Conservation (phyloP, 2,329 filamentous ascomycete genomes). For the Tolypocladium ovalisporum region DNA sequence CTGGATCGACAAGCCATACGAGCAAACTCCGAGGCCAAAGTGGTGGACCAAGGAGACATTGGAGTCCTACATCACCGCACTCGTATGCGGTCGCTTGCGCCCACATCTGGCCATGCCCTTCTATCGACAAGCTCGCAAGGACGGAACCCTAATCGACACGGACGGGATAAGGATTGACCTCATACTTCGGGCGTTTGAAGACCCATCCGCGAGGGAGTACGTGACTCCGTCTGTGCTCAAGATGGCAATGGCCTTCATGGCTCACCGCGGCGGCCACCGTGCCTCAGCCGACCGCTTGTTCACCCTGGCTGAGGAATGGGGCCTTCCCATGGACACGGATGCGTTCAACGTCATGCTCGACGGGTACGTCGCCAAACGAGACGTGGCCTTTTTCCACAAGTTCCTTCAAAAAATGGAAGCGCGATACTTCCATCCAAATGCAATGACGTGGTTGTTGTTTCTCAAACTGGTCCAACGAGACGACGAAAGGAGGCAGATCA, state of each 20-base stretch:
- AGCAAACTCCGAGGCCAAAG: slow-evolving; percentile 26
- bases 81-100: slow-evolving; percentile 27
- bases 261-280: slow-evolving; percentile 21
- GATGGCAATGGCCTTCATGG: slow-evolving; percentile 31
- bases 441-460: slow-evolving; percentile 37
- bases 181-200: slow-evolving; percentile 26
- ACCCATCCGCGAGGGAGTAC: slow-evolving; percentile 18
- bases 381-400: slow-evolving; percentile 28
- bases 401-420: slow-evolving; percentile 29
- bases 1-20: slow-evolving; percentile 21
- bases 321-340: slow-evolving; percentile 31
- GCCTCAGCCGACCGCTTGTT: slow-evolving; percentile 24
- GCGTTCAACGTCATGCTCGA: slow-evolving; percentile 37
- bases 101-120: slow-evolving; percentile 19
- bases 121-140: slow-evolving; percentile 19
- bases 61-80: slow-evolving; percentile 27
- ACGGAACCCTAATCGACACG: slow-evolving; percentile 21
- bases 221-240: slow-evolving; percentile 31
- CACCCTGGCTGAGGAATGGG: slow-evolving; percentile 21
- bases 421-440: slow-evolving; percentile 27
- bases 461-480: slow-evolving; percentile 47
- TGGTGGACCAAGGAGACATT: slow-evolving; percentile 31
- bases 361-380: slow-evolving; percentile 25
- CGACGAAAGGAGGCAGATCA: slow-evolving; percentile 34
- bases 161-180: slow-evolving; percentile 26